Evolutionary conservation across 2,329 filamentous ascomycete species (phyloP), one percentile per base, ranked within the genome.

Genomic region (Ophiostoma pallidulum): DNA sequence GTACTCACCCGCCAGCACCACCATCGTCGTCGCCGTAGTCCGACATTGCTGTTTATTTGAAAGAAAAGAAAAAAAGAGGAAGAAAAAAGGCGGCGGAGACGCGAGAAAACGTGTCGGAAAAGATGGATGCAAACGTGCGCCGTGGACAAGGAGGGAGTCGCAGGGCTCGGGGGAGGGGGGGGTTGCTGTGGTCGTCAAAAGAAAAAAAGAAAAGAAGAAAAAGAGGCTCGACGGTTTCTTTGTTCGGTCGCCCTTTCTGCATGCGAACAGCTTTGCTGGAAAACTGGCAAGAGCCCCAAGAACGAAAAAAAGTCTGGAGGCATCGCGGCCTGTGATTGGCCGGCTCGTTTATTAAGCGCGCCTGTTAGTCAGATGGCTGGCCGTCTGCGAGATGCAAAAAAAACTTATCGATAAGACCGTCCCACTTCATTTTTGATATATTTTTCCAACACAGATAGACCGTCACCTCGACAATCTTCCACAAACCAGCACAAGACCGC

Each of bases 1-100:
- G 7, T 18, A 66, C 74, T 70, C 67, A 80, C 77, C 68, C 73
- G 57, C 69, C 74, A 56, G 71, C 75, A 57, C 53, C 54, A 14
- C 35, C 72, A 60, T 79, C 78, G 57, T 83, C 77, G 59, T 82
- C 78, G 57, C 80, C 82, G 68, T 81, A 82, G 68, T 86, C 83
- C 66, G 83, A 88, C 84, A 88, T 87, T 29, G 33, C 28, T 39
- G 12, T 16, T 4, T 8, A 16, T 5, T 16, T 13, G 6, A 19
- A 16, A 3, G n/a, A 19, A 37, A 24, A n/a, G 28, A 31, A 22
- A 16, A 20, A 16, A 22, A 24, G 20, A 14, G 7, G 24, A 12
- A n/a, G n/a, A n/a, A 28, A 22, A n/a, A 16, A 41, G 35, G 26
- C 39, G 18, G n/a, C n/a, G n/a, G n/a, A n/a, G n/a, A n/a, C n/a